A percentile compares a stretch with the other conserved stretches of the same genome.
phyloP scores from a whole-genome alignment of 1,284 basidiomycete species.

The Sutorius eximius region DNA sequence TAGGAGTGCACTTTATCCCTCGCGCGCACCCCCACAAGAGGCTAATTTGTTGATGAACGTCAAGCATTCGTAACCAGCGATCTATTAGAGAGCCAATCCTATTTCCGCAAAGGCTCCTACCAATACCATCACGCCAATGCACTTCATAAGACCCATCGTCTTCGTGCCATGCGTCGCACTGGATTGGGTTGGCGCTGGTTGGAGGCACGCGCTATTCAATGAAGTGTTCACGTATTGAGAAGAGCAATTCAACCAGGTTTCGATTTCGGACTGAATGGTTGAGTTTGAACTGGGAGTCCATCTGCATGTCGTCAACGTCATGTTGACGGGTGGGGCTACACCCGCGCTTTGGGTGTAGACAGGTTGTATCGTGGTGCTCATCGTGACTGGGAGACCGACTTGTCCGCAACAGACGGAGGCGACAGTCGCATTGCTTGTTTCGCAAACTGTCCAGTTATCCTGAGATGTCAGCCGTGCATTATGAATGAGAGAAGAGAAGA shows the following conservation, averaged over 20 bases:
- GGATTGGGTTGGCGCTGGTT: neutral
- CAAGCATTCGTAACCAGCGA: too few species aligned
- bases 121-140: neutral
- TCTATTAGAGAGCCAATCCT: neutral
- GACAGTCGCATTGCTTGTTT: too few species aligned
- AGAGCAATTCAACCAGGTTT: slow-evolving; percentile 2
- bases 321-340: neutral
- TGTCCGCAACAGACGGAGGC: neutral
- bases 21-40: too few species aligned
- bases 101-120: neutral
- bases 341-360: neutral
- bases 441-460: too few species aligned
- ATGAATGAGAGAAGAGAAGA: too few species aligned
- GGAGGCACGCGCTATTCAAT: neutral
- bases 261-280: neutral
- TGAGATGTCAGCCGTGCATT: too few species aligned
- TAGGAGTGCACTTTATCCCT: too few species aligned
- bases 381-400: neutral
- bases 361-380: neutral
- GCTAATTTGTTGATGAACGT: too few species aligned
- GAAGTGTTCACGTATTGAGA: neutral
- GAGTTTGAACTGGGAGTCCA: neutral
- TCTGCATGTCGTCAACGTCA: neutral
- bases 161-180: neutral
- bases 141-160: neutral